Conservation (phyloP, 108 stramenopile genomes). For the Parmales sp. region DNA sequence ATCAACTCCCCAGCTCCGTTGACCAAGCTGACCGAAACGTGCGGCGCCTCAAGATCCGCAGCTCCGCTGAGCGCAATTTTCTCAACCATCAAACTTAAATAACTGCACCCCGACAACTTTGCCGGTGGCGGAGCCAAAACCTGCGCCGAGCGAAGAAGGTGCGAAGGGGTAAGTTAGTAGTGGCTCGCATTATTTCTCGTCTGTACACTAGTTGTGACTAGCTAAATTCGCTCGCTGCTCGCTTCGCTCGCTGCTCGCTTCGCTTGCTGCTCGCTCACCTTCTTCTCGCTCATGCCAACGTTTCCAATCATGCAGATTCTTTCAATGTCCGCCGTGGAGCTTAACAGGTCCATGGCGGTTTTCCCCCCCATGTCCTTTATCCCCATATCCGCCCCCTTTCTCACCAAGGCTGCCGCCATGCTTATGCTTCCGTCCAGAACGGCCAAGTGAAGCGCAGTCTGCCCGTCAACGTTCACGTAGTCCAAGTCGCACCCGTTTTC, state of each 20-base stretch:
- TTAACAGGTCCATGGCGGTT: slow-evolving; percentile 60
- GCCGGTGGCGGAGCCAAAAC: not conserved
- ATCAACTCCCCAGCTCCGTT: not conserved
- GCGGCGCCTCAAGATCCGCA: not conserved
- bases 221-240: too few relatives aligned
- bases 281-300: not conserved
- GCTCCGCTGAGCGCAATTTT: not conserved
- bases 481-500: not conserved
- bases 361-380: slow-evolving; percentile 60
- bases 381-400: slow-evolving; percentile 57
- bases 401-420: slow-evolving; percentile 44
- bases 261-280: too few relatives aligned
- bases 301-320: slow-evolving; percentile 2
- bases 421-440: slow-evolving; percentile 33
- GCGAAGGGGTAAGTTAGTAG: too few relatives aligned
- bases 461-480: slow-evolving; percentile 21
- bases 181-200: too few relatives aligned
- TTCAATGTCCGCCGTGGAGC: not conserved
- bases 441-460: slow-evolving; percentile 66
- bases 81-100: not conserved
- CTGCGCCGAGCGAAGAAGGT: too few relatives aligned
- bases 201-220: too few relatives aligned
- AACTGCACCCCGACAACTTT: not conserved
- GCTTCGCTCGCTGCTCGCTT: too few relatives aligned
- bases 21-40: not conserved